These are phyloP conservation scores for Corrigiola litoralis DNA, from an alignment of 179 eudicot species.

Conservation along the genomic window DNA sequence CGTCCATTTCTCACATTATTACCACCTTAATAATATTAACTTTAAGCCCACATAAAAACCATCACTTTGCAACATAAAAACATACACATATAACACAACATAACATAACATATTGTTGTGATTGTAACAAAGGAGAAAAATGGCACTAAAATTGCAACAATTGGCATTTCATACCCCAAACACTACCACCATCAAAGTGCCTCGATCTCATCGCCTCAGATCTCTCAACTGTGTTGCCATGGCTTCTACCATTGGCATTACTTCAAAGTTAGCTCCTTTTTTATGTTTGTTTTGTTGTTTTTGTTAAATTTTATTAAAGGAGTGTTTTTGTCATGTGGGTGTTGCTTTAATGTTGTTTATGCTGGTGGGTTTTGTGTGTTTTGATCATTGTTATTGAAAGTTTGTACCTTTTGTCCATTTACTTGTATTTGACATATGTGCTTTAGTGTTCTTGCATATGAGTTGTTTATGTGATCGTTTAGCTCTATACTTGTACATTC, in stretches of 20 bases:
- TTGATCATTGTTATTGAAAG: not conserved
- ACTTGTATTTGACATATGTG: too few species aligned
- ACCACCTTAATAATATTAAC: not conserved
- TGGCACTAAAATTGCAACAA: slow-evolving; percentile 51
- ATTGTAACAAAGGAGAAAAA: slow-evolving; percentile 17
- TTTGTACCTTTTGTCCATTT: too few species aligned
- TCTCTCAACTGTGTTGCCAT: slow-evolving; percentile 45
- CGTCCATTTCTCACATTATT: slow-evolving; percentile 4
- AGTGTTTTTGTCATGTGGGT: not conserved
- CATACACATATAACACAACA: not conserved
- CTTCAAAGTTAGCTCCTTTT: slow-evolving; percentile 40
- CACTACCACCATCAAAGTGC: slow-evolving; percentile 14
- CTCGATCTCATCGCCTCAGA: slow-evolving; percentile 38
- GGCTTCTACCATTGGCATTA: slow-evolving; percentile 50
- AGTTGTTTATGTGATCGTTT: too few species aligned
- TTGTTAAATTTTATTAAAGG: not conserved
- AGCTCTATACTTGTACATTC: too few species aligned
- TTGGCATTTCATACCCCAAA: slow-evolving; percentile 30
- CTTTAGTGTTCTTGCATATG: too few species aligned
- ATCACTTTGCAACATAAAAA: not conserved
- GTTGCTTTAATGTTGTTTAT: not conserved
- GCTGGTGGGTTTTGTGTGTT: not conserved
- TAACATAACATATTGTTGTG: too few species aligned
- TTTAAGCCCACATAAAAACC: not conserved
- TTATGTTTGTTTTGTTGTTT: not conserved